These are phyloP conservation scores for Tulasnella sp. DNA, from an alignment of 768 basidiomycete genomes.

Conservation along the genomic window DNA sequence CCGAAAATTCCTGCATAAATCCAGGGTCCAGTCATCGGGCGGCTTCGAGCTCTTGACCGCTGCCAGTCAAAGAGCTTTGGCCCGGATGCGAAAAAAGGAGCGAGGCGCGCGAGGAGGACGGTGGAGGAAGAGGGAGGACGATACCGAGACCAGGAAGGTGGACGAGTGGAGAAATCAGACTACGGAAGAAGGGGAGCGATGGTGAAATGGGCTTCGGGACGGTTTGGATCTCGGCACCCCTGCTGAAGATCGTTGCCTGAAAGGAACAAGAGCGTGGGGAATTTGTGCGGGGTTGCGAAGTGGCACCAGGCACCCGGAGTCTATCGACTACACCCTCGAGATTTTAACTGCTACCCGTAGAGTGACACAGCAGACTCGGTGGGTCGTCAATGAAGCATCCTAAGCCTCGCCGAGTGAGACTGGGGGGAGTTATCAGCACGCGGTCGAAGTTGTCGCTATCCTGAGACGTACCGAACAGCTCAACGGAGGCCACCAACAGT, in stretches of 20 bases:
- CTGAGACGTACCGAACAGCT: background rate
- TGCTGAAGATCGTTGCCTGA: background rate
- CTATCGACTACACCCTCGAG: background rate
- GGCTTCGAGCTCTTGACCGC: background rate
- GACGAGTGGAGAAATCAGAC: background rate
- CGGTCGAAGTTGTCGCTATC: background rate
- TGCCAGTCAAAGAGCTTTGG: background rate
- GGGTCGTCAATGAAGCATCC: background rate
- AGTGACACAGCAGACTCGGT: background rate
- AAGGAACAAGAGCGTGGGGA: background rate
- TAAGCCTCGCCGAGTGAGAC: background rate
- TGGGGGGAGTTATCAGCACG: background rate
- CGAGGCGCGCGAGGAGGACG: background rate
- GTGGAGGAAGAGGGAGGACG: background rate
- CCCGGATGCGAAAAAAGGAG: background rate
- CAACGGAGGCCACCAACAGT: background rate
- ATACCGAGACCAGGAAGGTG: background rate
- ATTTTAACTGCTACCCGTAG: background rate
- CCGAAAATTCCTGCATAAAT: background rate
- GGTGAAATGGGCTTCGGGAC: background rate
- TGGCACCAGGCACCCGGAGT: background rate
- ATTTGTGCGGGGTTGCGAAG: background rate
- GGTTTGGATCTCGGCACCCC: background rate
- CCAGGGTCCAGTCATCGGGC: background rate
- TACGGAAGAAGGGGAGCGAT: background rate